Evolutionary conservation across 2,329 filamentous ascomycete species (phyloP), one percentile per base, ranked within the genome.

Genomic region (Tolypocladium tundrense): DNA sequence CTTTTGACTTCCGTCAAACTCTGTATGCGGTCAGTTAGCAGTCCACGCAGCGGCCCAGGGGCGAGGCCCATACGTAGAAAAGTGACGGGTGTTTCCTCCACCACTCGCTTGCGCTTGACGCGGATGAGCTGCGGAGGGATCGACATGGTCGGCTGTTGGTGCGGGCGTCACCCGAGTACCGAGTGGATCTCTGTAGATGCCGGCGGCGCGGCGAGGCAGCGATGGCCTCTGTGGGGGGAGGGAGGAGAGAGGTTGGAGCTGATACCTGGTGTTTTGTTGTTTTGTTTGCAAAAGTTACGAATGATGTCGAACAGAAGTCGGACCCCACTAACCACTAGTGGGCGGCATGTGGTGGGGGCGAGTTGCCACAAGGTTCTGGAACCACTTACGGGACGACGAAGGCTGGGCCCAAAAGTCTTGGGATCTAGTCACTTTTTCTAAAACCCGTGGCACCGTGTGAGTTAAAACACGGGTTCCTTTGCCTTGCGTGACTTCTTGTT

Each of bases 101-200:
- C 79, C 55, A 76, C 77, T 45, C 80, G 78, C 71, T 85, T 85
- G 65, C 82, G 81, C 75, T 85, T 85, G 62, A 85, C 79, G 58
- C 80, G 79, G 69, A 85, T 85, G 54, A 81, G 72, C 60, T 82
- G 77, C 33, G 82, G 82, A 31, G 82, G 82, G 4, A 82, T 72
- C 54, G 81, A 82, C 81, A 84, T 84, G 54, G 45, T 54, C 21
- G 54, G 56, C 13, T 53, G n/a, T 16, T 9, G 39, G 57, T 24
- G 48, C n/a, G 39, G 31, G 40, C 21, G 35, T 16, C 35, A 11
- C 13, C 48, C 19, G 24, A 14, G 14, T 37, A n/a, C 31, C 16
- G 16, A 3, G 27, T 13, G 27, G 6, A 31, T 9, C 31, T 35
- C 48, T n/a, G 31, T 13, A n/a, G 31, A 35, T 13, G 16, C 16